Evolutionary conservation across 108 stramenopile species (phyloP).

Genomic region (Ochromonas danica): DNA sequence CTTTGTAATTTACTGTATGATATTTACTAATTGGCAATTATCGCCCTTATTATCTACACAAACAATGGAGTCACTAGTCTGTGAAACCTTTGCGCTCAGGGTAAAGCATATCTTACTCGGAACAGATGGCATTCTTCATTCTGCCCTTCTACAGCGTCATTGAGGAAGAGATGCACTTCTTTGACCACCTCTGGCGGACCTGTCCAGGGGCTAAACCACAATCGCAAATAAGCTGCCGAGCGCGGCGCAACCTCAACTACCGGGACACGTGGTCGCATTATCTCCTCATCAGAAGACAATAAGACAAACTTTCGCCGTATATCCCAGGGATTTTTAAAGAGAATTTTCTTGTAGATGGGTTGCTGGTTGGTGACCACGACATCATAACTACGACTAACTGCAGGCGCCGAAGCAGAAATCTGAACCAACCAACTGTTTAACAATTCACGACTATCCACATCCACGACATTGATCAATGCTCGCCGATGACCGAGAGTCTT

Average conservation of each 20-base stretch:
- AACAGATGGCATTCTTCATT: slow-evolving; percentile 27
- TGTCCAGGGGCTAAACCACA: not conserved
- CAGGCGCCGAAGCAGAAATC: slow-evolving; percentile 50
- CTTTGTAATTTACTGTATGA: too few relatives aligned
- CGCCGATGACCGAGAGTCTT: slow-evolving; percentile 32
- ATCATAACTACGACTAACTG: slow-evolving; percentile 60
- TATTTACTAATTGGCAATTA: too few relatives aligned
- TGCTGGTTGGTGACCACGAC: slow-evolving; percentile 45
- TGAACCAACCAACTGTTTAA: slow-evolving; percentile 58
- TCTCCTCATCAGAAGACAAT: slow-evolving; percentile 45
- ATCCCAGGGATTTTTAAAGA: slow-evolving; percentile 62
- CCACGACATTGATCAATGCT: slow-evolving; percentile 54
- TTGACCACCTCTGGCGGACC: not conserved
- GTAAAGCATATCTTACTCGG: too few relatives aligned
- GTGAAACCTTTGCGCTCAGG: too few relatives aligned
- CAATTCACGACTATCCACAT: slow-evolving; percentile 56
- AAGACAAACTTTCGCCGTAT: slow-evolving; percentile 45
- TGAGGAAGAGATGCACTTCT: slow-evolving; percentile 29
- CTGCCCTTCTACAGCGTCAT: slow-evolving; percentile 6
- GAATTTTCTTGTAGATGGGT: slow-evolving; percentile 56
- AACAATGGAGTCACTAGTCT: too few relatives aligned
- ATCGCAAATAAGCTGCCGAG: slow-evolving; percentile 3
- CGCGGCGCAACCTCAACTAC: not conserved
- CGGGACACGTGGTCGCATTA: slow-evolving; percentile 50
- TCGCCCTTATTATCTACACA: too few relatives aligned